These are phyloP conservation scores for Trichophyton equinum DNA, from an alignment of 2,329 filamentous ascomycete species.

Conservation along the genomic window DNA sequence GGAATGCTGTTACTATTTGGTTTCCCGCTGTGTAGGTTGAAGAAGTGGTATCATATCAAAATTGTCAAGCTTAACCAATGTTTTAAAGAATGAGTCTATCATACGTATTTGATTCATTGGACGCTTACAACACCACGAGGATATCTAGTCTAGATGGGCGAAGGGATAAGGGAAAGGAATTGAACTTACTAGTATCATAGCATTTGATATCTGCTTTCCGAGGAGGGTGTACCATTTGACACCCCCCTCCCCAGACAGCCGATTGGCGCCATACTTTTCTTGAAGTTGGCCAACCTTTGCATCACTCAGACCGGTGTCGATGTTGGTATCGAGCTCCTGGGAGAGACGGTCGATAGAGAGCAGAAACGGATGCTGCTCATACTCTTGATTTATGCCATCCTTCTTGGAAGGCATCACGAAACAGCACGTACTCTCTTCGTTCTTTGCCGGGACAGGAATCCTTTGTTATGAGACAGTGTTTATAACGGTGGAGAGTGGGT, in stretches of 20 bases:
- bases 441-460: not conserved
- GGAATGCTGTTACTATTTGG: constrained; percentile 10
- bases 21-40: not conserved
- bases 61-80: not conserved
- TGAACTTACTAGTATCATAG: constrained; percentile 40
- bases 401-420: constrained; percentile 13
- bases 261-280: constrained; percentile 39
- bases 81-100: not conserved
- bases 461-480: not conserved
- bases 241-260: constrained; percentile 35
- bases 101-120: not conserved
- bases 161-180: not conserved
- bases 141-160: not conserved
- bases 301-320: constrained; percentile 37
- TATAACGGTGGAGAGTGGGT: not conserved
- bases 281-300: constrained; percentile 34
- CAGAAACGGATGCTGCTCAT: constrained; percentile 24
- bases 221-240: constrained; percentile 39
- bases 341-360: constrained; percentile 28
- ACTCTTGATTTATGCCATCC: constrained; percentile 17
- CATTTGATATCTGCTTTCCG: constrained; percentile 42
- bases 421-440: not conserved
- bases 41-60: not conserved
- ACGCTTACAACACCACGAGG: not conserved
- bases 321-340: constrained; percentile 34